Conservation (phyloP, 305 asterid species). For the Fraxinus nigra region DNA sequence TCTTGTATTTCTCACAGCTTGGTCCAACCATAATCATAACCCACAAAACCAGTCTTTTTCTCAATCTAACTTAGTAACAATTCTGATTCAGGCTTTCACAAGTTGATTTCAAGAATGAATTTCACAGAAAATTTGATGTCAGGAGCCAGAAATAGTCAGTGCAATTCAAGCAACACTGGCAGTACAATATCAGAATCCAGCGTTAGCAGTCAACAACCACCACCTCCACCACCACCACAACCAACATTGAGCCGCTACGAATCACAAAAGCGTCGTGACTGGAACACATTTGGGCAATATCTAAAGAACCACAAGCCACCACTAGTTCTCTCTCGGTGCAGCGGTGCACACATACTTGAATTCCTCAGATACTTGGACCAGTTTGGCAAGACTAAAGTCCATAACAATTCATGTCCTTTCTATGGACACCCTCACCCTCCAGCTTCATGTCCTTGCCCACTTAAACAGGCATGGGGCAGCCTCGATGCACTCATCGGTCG, state of each 20-base stretch:
- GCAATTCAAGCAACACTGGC: constrained; percentile 17
- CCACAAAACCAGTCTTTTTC: background rate
- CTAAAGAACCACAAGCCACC: constrained; percentile 74
- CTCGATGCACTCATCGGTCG: constrained; percentile 81
- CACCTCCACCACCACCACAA: constrained; percentile 31
- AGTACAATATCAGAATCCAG: constrained; percentile 30
- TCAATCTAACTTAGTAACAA: background rate
- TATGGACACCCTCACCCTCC: constrained; percentile 72
- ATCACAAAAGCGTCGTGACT: constrained; percentile 79
- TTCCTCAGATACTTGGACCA: constrained; percentile 75
- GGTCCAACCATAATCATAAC: background rate
- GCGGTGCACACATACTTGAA: constrained; percentile 64
- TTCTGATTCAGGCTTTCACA: background rate
- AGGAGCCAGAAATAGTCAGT: background rate
- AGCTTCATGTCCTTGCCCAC: constrained; percentile 74
- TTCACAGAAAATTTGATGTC: constrained; percentile 3
- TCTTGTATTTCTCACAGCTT: background rate
- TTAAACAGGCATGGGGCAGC: constrained; percentile 84
- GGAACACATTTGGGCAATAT: constrained; percentile 86
- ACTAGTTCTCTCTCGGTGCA: constrained; percentile 54
- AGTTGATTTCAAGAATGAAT: background rate
- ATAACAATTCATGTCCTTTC: constrained; percentile 56
- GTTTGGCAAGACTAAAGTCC: constrained; percentile 76
- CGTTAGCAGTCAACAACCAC: constrained; percentile 21
- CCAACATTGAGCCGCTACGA: constrained; percentile 61